Evolutionary conservation across 1,284 basidiomycete genomes (phyloP), one percentile per base, ranked within the genome.

Genomic region (Wolfiporia cocos): DNA sequence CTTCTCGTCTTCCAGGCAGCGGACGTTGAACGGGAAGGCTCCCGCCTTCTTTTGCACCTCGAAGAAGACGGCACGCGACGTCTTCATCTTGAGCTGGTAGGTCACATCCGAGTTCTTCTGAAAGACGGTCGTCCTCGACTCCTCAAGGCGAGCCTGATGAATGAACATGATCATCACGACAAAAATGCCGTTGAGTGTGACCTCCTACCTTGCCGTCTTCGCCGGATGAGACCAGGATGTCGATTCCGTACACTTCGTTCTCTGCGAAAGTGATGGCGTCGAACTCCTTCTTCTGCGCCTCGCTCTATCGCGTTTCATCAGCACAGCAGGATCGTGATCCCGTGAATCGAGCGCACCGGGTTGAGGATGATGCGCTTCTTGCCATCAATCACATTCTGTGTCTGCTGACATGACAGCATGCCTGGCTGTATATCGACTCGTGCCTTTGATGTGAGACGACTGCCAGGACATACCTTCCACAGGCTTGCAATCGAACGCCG

Each of bases 11-110:
- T 97, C 95, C 48, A 99, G 75, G 41, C 77, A 76, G 51, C 95
- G 88, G 49, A 99, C 77, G 59, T 94, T 97, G 78, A 99, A 97
- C 34, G 95, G 95, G 83, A 99, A 99, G 5, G 91, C 78, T 21
- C 94, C 95, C 26, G 95, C 90, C 66, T 97, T 98, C 76, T 94
- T 95, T 68, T 95, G 89, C 57, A 98, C 90, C 68, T 98, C 95
- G 39, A 87, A 87, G 69, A 96, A 97, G 36, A 96, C 87, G 24
- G 87, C 81, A 54, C 95, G 86, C 40, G 93, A 94, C 42, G 90
- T 95, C 73, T 95, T 96, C 83, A 96, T 87, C 76, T 98, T 99
- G 58, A 98, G 78, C 63, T 94, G 89, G 71, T 98, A 99, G 39
- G 90, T 95, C 49, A 94, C 76, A 32, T 78, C 71, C 41, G 81